Base-by-base conservation (phyloP, 2,329 filamentous ascomycete genomes). In the Seiridium unicorne region DNA sequence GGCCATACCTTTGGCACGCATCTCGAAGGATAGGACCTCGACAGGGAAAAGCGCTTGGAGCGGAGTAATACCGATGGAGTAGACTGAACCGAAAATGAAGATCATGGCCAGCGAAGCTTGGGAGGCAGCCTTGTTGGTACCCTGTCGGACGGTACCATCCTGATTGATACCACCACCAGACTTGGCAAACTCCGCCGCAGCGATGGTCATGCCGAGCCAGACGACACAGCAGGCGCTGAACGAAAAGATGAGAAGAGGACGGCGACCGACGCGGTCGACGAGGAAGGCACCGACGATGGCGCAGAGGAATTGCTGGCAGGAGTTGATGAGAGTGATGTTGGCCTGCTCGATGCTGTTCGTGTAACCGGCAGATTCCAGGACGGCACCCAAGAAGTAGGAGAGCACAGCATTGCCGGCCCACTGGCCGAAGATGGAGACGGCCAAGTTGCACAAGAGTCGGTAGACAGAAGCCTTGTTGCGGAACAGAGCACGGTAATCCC, bases 1-100 rank as follows among this genome's bases (percentile, higher is more conserved):
- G 6, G 76, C 79, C 74, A 81, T 81, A 6, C 79, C 79, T 66
- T 81, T 81, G 36, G 79, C 79, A 38, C 79, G 74, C 66, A 78
- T 79, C 63, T 81, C 77, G 60, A 79, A 81, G 10, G 74, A 76
- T 4, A 81, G 69, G 35, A 77, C 76, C 65, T 81, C 79, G 51
- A 81, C 78, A 1, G 78, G 76, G 63, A 80, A 81, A 32, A 81
- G 67, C 4, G 77, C 77, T 62, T 80, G 79, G 9, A 64, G 62
- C 5, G 62, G 62, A 0, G 62, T 64, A 10, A 63, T 63, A 7
- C 62, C 62, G 55, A 85, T 70, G 1, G 79, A 81, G 71, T 79
- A 86, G 35, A 81, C 74, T 60, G 81, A 79, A 1, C 80, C 80
- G 61, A 84, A 84, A 44, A 85, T 72, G 71, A 84, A 85, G 56